These are phyloP conservation scores for Xylaria bambusicola DNA, from an alignment of 495 filamentous ascomycete species.

Conservation along the genomic window DNA sequence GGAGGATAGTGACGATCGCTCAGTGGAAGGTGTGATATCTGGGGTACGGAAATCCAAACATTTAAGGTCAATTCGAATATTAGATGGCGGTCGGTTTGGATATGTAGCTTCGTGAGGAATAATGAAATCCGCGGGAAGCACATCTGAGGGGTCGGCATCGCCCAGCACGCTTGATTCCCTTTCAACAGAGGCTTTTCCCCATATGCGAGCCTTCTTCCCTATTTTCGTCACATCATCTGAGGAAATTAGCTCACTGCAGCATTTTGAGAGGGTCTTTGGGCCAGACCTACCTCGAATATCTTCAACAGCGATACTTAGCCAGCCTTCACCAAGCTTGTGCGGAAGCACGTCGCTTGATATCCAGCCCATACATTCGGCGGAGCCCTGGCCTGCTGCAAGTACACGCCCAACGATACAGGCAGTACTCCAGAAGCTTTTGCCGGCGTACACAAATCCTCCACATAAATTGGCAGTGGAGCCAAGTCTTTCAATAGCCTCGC, in stretches of 20 bases:
- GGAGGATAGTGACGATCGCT: slow-evolving; percentile 33
- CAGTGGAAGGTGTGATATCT: slow-evolving; percentile 37
- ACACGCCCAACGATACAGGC: slow-evolving; percentile 75
- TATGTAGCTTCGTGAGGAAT: slow-evolving; percentile 56
- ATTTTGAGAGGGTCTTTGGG: background rate
- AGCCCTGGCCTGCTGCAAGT: slow-evolving; percentile 62
- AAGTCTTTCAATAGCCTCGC: slow-evolving; percentile 61
- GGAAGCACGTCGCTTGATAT: slow-evolving; percentile 62
- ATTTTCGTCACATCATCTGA: slow-evolving; percentile 43
- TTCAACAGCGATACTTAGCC: slow-evolving; percentile 62
- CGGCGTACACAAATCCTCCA: slow-evolving; percentile 73
- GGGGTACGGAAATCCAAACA: slow-evolving; percentile 42
- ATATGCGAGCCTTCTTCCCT: slow-evolving; percentile 50
- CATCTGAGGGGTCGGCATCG: slow-evolving; percentile 46
- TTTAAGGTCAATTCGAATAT: slow-evolving; percentile 45
- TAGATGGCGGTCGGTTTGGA: slow-evolving; percentile 39
- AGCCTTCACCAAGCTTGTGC: slow-evolving; percentile 56
- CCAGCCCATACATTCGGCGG: slow-evolving; percentile 80
- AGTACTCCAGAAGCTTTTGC: slow-evolving; percentile 82
- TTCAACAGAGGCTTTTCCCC: slow-evolving; percentile 50
- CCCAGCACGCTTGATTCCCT: slow-evolving; percentile 55
- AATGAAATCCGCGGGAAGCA: slow-evolving; percentile 60
- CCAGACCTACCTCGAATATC: slow-evolving; percentile 49
- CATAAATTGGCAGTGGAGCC: slow-evolving; percentile 72
- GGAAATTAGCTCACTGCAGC: background rate